A percentile compares a stretch with the other conserved stretches of the same genome.
phyloP scores from a whole-genome alignment of 23 red algal genomes.

The Gracilaria domingensis region DNA sequence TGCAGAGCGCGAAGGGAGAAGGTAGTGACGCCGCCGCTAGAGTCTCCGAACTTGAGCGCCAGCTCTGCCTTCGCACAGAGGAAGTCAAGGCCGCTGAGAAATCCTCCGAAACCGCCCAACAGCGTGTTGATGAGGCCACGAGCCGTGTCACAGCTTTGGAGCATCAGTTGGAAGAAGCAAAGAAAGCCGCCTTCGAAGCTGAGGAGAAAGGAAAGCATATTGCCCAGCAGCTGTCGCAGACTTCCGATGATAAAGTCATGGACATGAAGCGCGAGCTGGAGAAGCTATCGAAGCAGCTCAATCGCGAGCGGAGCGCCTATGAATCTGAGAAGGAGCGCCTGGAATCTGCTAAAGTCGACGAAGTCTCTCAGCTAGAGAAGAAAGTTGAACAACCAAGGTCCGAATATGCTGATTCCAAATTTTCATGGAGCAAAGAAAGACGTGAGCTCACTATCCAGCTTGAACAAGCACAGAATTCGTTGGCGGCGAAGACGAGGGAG shows the following conservation, averaged over 20 bases:
- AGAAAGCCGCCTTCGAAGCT: constrained; percentile 37
- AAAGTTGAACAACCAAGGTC: constrained; percentile 33
- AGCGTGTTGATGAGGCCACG: constrained; percentile 2
- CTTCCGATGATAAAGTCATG: constrained; percentile 33
- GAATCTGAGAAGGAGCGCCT: constrained; percentile 28
- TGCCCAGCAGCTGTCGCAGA: background rate
- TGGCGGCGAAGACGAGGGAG: constrained; percentile 42
- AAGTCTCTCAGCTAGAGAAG: constrained; percentile 39
- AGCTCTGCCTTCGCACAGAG: constrained; percentile 52
- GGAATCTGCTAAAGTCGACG: constrained; percentile 10
- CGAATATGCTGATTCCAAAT: constrained; percentile 28
- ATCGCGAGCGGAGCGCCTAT: constrained; percentile 26
- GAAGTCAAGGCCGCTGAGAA: constrained; percentile 57
- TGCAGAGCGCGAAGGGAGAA: constrained; percentile 45
- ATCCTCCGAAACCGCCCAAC: constrained; percentile 1
- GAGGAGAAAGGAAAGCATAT: constrained; percentile 23
- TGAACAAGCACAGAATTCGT: constrained; percentile 50
- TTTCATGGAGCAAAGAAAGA: constrained; percentile 32
- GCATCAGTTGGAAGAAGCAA: background rate
- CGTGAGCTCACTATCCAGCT: constrained; percentile 34
- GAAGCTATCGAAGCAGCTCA: constrained; percentile 13
- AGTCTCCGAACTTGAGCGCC: constrained; percentile 47
- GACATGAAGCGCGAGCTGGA: constrained; percentile 25
- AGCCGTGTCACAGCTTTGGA: background rate
- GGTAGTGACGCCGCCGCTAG: constrained; percentile 42